Conservation (phyloP, 2,329 filamentous ascomycete species). For the Ampelomyces quisqualis region DNA sequence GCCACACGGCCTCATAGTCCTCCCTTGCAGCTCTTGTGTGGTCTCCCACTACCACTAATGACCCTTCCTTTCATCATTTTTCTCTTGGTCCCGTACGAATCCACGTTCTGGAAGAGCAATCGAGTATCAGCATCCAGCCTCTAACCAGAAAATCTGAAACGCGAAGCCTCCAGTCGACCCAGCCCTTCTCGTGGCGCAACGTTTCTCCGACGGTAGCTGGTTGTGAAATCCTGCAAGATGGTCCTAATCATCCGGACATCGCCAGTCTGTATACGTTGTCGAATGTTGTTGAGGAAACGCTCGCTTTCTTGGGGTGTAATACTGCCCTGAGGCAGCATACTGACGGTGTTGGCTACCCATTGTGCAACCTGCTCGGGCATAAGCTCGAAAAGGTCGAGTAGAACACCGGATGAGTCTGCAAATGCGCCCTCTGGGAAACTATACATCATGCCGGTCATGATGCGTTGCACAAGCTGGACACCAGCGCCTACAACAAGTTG, state of each 20-base stretch:
- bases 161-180: conserved; percentile 79
- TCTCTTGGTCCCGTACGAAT: not conserved
- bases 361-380: conserved; percentile 74
- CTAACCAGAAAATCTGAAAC: conserved; percentile 71
- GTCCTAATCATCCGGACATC: conserved; percentile 78
- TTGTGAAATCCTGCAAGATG: conserved; percentile 94
- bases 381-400: conserved; percentile 85
- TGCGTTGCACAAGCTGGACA: conserved; percentile 77
- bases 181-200: conserved; percentile 92
- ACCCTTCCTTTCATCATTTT: not conserved
- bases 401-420: conserved; percentile 87
- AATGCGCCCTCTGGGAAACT: conserved; percentile 96
- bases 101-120: conserved; percentile 6
- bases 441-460: conserved; percentile 98
- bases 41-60: not conserved
- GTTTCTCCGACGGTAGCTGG: conserved; percentile 87
- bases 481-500: conserved; percentile 70
- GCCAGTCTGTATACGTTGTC: conserved; percentile 68
- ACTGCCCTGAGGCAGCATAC: conserved; percentile 73
- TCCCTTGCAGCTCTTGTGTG: conserved; percentile 2
- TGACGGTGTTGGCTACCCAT: conserved; percentile 83
- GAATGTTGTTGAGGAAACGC: conserved; percentile 76
- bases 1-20: not conserved
- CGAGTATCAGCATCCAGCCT: conserved; percentile 11
- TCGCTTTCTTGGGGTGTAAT: conserved; percentile 77